phyloP scores from a whole-genome alignment of 108 stramenopile species.

The Chaetoceros tenuissimus region DNA sequence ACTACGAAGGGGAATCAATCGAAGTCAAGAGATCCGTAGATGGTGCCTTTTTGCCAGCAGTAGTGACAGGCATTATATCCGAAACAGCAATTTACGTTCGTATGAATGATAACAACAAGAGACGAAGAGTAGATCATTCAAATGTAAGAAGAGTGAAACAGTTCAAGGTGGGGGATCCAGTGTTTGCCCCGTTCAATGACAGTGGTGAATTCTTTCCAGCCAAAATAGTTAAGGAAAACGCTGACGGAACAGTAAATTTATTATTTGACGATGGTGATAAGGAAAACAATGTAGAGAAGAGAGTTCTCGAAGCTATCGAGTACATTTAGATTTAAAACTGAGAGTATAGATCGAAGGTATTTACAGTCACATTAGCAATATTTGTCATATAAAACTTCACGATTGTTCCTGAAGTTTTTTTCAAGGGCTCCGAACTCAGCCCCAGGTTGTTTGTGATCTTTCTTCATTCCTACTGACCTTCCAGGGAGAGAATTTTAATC shows the following conservation, averaged over 20 bases:
- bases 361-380: too few relatives aligned
- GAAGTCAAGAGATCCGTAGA: not conserved
- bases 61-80: not conserved
- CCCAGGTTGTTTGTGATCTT: slow-evolving; percentile 69
- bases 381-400: too few relatives aligned
- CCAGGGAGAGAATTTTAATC: too few relatives aligned
- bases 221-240: not conserved
- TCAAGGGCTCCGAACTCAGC: slow-evolving; percentile 18
- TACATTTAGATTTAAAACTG: too few relatives aligned
- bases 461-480: slow-evolving; percentile 72
- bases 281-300: too few relatives aligned
- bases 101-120: not conserved
- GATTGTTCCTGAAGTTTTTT: too few relatives aligned
- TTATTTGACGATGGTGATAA: not conserved
- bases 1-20: not conserved
- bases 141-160: not conserved
- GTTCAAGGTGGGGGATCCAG: not conserved
- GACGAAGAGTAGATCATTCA: not conserved
- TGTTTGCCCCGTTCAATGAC: not conserved
- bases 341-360: too few relatives aligned
- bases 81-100: not conserved
- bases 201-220: not conserved
- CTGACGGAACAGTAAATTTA: not conserved
- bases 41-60: not conserved
- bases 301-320: too few relatives aligned